phyloP scores from a whole-genome alignment of 2,329 filamentous ascomycete species.

The Niveomyces coronatus region DNA sequence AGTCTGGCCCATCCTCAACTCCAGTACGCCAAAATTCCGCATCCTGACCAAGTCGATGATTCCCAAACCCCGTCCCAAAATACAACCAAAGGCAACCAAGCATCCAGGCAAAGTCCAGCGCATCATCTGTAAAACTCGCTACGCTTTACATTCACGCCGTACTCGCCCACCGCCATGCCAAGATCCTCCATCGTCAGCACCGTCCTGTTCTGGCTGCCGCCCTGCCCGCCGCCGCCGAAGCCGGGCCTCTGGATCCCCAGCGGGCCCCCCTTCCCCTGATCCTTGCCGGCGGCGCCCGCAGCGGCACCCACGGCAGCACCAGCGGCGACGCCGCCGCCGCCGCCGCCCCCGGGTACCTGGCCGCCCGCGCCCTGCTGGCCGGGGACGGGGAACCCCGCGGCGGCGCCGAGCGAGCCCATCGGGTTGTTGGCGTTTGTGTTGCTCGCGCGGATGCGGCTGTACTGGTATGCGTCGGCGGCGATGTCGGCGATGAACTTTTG shows the following conservation, averaged over 20 bases:
- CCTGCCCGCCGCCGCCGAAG: conserved; percentile 80
- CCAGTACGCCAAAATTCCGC: no score
- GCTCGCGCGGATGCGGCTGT: conserved; percentile 86
- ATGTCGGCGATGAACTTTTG: conserved; percentile 99
- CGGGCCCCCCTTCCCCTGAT: conserved; percentile 47
- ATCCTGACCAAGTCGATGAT: no score
- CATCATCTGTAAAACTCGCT: conserved; percentile 85
- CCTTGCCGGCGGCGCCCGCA: no score
- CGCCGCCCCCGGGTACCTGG: no score
- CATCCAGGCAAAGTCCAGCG: not conserved
- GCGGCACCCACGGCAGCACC: no score
- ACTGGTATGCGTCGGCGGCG: conserved; percentile 95
- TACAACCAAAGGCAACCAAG: conserved; percentile 7
- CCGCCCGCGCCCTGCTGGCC: conserved; percentile 55
- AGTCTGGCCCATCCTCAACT: no score
- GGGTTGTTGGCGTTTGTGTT: conserved; percentile 79
- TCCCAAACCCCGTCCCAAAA: no score
- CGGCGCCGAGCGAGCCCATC: conserved; percentile 75
- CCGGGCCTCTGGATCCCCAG: conserved; percentile 68
- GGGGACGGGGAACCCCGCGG: conserved; percentile 56
- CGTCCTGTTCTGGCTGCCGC: conserved; percentile 79
- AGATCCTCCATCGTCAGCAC: conserved; percentile 98
- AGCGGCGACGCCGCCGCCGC: no score
- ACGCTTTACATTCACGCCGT: conserved; percentile 93
- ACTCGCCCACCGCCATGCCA: conserved; percentile 96